phyloP scores from a whole-genome alignment of 2,329 filamentous ascomycete genomes.

The Cryphonectria radicalis region DNA sequence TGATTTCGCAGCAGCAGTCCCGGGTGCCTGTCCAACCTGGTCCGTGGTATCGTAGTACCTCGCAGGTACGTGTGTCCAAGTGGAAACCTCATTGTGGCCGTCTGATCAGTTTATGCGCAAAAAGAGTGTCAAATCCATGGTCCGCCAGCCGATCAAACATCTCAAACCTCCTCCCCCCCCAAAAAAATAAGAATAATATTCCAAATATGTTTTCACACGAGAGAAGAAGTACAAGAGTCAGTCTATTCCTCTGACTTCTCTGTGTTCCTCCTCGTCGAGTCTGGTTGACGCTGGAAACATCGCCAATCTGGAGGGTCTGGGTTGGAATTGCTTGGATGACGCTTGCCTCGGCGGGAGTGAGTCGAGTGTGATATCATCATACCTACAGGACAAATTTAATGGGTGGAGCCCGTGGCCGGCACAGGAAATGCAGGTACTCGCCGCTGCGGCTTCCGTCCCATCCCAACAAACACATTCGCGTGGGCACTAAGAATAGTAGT shows the following conservation, averaged over 20 bases:
- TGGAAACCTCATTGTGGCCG: background rate
- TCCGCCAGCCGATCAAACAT: background rate
- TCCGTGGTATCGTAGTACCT: background rate
- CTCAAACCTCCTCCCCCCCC: background rate
- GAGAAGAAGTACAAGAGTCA: background rate
- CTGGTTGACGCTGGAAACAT: constrained; percentile 5
- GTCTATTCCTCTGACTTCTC: background rate
- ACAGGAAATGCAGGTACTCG: background rate
- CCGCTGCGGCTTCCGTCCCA: background rate
- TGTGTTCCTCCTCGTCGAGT: background rate
- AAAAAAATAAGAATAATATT: background rate
- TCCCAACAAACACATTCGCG: constrained; percentile 5
- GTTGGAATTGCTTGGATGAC: background rate
- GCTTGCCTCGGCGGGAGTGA: constrained; percentile 4
- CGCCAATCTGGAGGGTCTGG: background rate
- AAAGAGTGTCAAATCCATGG: background rate
- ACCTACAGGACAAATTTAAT: background rate
- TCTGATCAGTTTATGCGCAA: background rate
- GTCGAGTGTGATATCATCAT: constrained; percentile 14
- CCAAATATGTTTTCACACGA: background rate
- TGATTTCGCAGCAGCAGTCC: background rate
- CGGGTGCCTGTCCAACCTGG: background rate
- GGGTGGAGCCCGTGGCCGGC: background rate
- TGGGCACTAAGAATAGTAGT: background rate
- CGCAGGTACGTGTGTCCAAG: constrained; percentile 1